Conservation (phyloP, 495 filamentous ascomycete species). For the Talaromyces adpressus region DNA sequence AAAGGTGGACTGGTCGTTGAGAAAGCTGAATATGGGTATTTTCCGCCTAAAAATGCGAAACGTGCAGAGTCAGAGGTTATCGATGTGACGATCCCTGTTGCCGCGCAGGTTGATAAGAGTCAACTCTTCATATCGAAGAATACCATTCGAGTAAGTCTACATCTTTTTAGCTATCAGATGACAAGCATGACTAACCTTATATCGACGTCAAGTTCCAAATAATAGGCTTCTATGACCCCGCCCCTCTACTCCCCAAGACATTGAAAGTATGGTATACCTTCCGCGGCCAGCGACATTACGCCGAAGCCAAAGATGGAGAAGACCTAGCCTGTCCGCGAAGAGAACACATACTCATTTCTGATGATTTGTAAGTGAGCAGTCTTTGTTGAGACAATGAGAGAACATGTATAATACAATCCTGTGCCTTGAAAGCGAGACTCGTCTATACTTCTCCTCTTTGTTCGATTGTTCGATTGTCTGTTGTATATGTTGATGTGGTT, state of each 20-base stretch:
- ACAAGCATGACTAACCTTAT: background rate
- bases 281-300: slow-evolving; percentile 35
- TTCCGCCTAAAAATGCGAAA: slow-evolving; percentile 19
- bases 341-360: background rate
- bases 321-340: slow-evolving; percentile 32
- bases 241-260: slow-evolving; percentile 42
- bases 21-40: slow-evolving; percentile 38
- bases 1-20: slow-evolving; percentile 32
- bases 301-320: slow-evolving; percentile 39
- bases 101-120: slow-evolving; percentile 37
- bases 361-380: background rate
- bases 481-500: background rate
- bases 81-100: slow-evolving; percentile 45
- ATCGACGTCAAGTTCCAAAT: slow-evolving; percentile 34
- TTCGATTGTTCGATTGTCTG: background rate
- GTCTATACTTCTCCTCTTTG: background rate
- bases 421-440: background rate
- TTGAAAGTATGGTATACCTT: slow-evolving; percentile 48
- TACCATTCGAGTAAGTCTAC: slow-evolving; percentile 30
- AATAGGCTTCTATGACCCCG: slow-evolving; percentile 52
- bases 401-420: background rate
- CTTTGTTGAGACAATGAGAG: background rate
- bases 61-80: slow-evolving; percentile 22
- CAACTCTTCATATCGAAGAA: slow-evolving; percentile 39
- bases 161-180: background rate